Percentiles rank a stretch among this genome's conserved stretches.
Conservation (phyloP, 106 monocot genomes). For the Iris macrosiphon region DNA sequence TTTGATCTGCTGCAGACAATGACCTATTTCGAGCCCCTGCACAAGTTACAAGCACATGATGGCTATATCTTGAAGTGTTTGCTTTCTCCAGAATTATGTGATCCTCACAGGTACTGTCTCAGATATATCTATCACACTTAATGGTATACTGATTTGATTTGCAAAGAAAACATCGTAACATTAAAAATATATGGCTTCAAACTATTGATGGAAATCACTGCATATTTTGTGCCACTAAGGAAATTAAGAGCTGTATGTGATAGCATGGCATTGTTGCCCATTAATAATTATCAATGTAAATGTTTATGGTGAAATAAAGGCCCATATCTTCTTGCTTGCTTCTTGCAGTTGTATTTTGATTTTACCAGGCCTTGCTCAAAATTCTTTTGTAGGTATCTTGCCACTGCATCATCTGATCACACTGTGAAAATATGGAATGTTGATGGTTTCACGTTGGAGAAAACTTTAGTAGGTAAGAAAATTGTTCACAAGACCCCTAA, state of each 20-base stretch:
- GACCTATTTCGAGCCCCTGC: conserved; percentile 96
- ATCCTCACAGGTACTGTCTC: conserved; percentile 93
- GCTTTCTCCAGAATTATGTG: conserved; percentile 94
- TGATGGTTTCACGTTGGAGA: conserved; percentile 84
- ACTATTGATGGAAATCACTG: no score
- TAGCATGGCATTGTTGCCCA: no score
- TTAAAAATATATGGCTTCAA: no score
- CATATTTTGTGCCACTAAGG: no score
- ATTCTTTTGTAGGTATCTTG: conserved; percentile 57
- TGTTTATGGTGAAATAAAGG: no score
- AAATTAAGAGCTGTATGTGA: no score
- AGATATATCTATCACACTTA: no score
- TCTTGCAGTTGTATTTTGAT: neutral
- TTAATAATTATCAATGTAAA: no score
- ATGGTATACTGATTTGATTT: no score
- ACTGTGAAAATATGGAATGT: conserved; percentile 99
- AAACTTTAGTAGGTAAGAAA: conserved; percentile 61
- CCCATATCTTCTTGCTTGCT: neutral
- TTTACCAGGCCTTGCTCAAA: conserved; percentile 49
- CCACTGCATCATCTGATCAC: conserved; percentile 90
- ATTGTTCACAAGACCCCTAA: neutral
- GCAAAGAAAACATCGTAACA: no score
- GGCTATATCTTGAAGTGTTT: conserved; percentile 92
- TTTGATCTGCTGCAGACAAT: conserved; percentile 55
- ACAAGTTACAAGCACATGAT: conserved; percentile 96